A percentile compares a stretch with the other conserved stretches of the same genome.
Evolutionary conservation across 305 asterid genomes (phyloP).

Genomic region (Rubia peregrina): DNA sequence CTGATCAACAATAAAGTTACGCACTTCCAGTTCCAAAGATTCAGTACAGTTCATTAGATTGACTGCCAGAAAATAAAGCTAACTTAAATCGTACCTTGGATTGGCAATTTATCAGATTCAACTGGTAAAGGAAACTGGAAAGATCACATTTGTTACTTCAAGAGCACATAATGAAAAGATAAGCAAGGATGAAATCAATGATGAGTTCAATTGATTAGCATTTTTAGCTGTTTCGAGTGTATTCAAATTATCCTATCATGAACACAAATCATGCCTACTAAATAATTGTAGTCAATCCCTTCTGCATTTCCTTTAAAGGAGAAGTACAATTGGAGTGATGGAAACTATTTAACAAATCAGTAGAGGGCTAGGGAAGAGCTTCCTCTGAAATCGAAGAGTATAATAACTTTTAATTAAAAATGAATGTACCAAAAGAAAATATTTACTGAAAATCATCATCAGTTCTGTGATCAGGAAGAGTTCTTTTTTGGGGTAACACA

Average conservation of each 20-base stretch:
- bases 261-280: not conserved
- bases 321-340: not conserved
- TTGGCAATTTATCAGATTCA: slow-evolving; percentile 1
- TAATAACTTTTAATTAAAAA: slow-evolving; percentile 1
- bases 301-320: not conserved
- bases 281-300: not conserved
- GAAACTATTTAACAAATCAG: not conserved
- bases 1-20: not conserved
- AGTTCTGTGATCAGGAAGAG: slow-evolving; percentile 30
- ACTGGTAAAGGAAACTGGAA: not conserved
- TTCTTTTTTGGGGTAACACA: slow-evolving; percentile 34
- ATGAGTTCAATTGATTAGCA: not conserved
- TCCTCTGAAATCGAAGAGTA: slow-evolving; percentile 8
- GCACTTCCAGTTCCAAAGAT: not conserved
- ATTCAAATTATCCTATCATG: not conserved
- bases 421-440: slow-evolving; percentile 13
- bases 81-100: not conserved
- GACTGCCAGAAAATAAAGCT: not conserved
- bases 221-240: not conserved
- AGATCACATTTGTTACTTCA: not conserved
- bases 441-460: slow-evolving; percentile 65
- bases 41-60: slow-evolving; percentile 8
- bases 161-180: not conserved
- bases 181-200: not conserved
- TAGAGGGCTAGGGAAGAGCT: not conserved